phyloP scores from a whole-genome alignment of 768 basidiomycete genomes.

The Kwoniella shandongensis region DNA sequence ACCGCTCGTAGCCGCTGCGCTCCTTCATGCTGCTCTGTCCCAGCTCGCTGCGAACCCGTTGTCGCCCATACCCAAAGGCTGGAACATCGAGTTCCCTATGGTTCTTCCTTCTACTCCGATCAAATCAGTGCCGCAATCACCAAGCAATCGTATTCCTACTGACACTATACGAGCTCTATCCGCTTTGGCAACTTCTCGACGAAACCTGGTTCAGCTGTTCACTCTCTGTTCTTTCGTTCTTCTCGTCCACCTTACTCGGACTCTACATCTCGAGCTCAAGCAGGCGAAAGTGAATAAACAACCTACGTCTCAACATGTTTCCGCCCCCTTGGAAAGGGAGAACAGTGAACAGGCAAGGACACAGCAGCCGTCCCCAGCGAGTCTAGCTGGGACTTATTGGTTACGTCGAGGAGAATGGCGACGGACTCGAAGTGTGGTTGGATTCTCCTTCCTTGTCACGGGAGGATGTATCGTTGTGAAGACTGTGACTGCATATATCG shows the following conservation, averaged over 20 bases:
- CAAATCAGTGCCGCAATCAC: constrained; percentile 55
- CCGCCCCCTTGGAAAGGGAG: constrained; percentile 27
- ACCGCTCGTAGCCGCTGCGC: constrained; percentile 71
- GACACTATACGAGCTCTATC: constrained; percentile 43
- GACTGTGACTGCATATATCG: constrained; percentile 41
- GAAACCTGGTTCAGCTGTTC: constrained; percentile 73
- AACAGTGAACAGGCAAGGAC: constrained; percentile 22
- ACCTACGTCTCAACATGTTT: background rate
- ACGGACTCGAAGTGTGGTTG: constrained; percentile 42
- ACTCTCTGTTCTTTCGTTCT: constrained; percentile 78
- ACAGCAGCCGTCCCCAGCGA: background rate
- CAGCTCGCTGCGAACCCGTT: constrained; percentile 43
- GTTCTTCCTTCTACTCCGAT: constrained; percentile 57
- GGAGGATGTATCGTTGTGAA: constrained; percentile 45
- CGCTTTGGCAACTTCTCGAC: constrained; percentile 63
- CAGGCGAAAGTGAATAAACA: constrained; percentile 24
- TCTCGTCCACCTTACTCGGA: constrained; percentile 74
- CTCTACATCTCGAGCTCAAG: constrained; percentile 67
- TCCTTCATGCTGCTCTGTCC: constrained; percentile 61
- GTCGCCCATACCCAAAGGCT: constrained; percentile 60
- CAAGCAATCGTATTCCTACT: constrained; percentile 51
- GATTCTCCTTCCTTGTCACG: constrained; percentile 50
- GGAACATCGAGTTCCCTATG: constrained; percentile 76
- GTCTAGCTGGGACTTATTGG: constrained; percentile 36
- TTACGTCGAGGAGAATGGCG: constrained; percentile 45